phyloP scores from a whole-genome alignment of 75 land plant species.

The Chamaecyparis obtusa region DNA sequence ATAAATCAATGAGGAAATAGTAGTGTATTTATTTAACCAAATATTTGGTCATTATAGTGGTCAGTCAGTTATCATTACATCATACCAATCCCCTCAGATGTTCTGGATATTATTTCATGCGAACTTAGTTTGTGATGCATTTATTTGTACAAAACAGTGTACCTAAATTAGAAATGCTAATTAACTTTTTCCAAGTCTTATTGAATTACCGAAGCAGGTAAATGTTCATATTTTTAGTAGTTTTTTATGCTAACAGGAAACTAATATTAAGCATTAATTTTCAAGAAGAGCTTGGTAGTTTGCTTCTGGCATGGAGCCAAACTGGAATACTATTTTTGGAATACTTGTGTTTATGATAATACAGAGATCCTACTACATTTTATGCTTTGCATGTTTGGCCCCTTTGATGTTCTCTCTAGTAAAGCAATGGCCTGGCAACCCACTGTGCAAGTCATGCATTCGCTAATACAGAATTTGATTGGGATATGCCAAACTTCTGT shows the following conservation, averaged over 20 bases:
- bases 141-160: not conserved
- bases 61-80: not conserved
- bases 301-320: not conserved
- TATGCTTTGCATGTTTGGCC: no score
- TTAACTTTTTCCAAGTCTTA: no score
- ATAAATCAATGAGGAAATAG: not conserved
- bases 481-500: no score
- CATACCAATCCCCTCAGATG: not conserved
- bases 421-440: no score
- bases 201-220: not conserved
- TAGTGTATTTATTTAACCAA: not conserved
- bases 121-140: not conserved
- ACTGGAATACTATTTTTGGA: no score
- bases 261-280: no score
- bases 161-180: not conserved
- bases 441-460: no score
- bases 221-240: no score
- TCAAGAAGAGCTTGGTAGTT: not conserved
- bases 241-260: not conserved
- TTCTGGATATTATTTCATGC: not conserved
- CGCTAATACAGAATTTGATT: no score
- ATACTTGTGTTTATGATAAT: no score
- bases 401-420: no score
- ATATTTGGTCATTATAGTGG: not conserved
- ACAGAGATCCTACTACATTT: no score